Percentiles rank a stretch among this genome's conserved stretches.
These are phyloP conservation scores for Epichloe uncinata DNA, from an alignment of 2,329 filamentous ascomycete genomes.

Conservation along the genomic window DNA sequence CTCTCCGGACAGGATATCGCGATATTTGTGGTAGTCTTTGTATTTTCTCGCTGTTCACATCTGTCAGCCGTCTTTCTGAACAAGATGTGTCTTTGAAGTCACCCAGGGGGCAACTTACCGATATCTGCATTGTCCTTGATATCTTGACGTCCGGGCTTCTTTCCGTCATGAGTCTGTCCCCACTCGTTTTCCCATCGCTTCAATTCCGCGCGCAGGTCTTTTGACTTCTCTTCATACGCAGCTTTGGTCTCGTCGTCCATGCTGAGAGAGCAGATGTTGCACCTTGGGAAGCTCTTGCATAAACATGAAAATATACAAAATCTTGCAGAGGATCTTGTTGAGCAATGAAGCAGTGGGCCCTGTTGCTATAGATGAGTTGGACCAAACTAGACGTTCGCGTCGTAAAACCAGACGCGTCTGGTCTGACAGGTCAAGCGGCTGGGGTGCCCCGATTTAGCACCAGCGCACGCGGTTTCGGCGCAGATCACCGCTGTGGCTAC, in stretches of 20 bases:
- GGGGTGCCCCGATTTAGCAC: neutral
- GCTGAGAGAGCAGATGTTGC: neutral
- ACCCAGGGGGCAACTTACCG: constrained; percentile 33
- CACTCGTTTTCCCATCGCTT: constrained; percentile 65
- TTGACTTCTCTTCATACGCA: constrained; percentile 35
- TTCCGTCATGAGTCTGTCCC: constrained; percentile 45
- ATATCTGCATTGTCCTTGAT: constrained; percentile 63
- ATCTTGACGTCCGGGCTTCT: constrained; percentile 58
- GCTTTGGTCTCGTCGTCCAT: constrained; percentile 35
- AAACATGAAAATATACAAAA: neutral
- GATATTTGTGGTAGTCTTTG: constrained; percentile 58
- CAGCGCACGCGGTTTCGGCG: neutral
- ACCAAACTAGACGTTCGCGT: neutral
- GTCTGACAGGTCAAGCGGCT: neutral
- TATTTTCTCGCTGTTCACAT: constrained; percentile 50
- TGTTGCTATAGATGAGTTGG: neutral
- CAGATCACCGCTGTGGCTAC: neutral
- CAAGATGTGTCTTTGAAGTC: no score
- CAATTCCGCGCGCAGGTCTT: constrained; percentile 50
- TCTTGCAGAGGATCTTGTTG: neutral
- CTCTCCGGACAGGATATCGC: constrained; percentile 45
- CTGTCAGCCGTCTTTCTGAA: neutral
- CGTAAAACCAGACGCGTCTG: neutral
- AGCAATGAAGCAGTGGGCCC: neutral
- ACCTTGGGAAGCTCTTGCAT: neutral